Percentiles rank a stretch among this genome's conserved stretches.
Evolutionary conservation across 2,329 filamentous ascomycete genomes (phyloP).

Genomic region (Neonectria magnoliae): DNA sequence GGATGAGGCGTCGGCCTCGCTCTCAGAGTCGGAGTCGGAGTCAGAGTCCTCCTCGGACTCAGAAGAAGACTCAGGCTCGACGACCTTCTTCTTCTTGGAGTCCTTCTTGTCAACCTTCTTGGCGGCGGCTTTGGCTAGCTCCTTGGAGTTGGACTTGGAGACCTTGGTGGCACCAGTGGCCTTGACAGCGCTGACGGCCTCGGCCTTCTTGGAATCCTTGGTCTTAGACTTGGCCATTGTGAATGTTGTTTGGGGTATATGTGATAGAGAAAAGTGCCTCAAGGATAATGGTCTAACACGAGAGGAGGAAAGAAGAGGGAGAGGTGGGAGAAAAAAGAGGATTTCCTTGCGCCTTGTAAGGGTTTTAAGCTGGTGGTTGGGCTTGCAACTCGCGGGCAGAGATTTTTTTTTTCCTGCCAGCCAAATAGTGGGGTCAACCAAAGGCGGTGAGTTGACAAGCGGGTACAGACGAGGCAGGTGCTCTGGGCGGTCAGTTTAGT

Average conservation of each 20-base stretch:
- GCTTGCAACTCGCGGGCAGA: slow-evolving; percentile 33
- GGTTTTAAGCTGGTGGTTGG: slow-evolving; percentile 41
- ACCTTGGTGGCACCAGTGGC: slow-evolving; percentile 74
- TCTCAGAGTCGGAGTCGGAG: slow-evolving; percentile 39
- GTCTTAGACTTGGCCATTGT: slow-evolving; percentile 76
- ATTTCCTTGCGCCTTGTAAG: slow-evolving; percentile 26
- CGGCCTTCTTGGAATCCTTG: slow-evolving; percentile 61
- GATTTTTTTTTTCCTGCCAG: slow-evolving; percentile 46
- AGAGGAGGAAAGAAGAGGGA: slow-evolving; percentile 30
- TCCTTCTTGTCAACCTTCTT: slow-evolving; percentile 59
- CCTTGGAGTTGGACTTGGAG: slow-evolving; percentile 74
- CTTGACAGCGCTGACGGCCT: slow-evolving; percentile 67
- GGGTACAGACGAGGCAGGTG: slow-evolving; percentile 30
- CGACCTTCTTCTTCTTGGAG: slow-evolving; percentile 60
- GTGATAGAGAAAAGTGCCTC: slow-evolving; percentile 7
- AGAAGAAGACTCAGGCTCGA: slow-evolving; percentile 52
- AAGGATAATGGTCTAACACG: slow-evolving; percentile 23
- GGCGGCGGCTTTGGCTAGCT: slow-evolving; percentile 69
- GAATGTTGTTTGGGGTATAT: slow-evolving; percentile 39
- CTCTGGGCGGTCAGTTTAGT: slow-evolving; percentile 28
- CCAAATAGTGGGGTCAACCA: slow-evolving; percentile 47
- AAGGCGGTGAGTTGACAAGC: slow-evolving; percentile 49
- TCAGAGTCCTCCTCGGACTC: slow-evolving; percentile 47
- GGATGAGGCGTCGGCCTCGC: slow-evolving; percentile 29
- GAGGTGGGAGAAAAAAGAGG: slow-evolving; percentile 30